Evolutionary conservation across 2,329 filamentous ascomycete species (phyloP).

Genomic region (Fusarium sp.): DNA sequence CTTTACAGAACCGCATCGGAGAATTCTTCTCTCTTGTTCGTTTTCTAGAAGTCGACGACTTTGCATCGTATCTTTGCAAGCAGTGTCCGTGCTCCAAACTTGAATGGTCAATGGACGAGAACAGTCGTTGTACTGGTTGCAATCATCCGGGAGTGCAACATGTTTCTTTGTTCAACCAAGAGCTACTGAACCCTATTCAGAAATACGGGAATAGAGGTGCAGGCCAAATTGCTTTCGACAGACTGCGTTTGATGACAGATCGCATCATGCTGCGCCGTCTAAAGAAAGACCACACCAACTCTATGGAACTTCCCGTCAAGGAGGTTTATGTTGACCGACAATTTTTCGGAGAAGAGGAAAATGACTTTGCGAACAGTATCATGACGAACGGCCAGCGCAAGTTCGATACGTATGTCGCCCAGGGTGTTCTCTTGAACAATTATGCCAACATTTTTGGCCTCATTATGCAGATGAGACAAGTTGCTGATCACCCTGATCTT

Average conservation of each 20-base stretch:
- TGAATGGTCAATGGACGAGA: slow-evolving; percentile 82
- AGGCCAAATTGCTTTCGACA: slow-evolving; percentile 77
- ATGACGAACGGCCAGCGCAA: slow-evolving; percentile 90
- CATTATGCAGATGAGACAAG: slow-evolving; percentile 99
- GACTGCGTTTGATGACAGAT: slow-evolving; percentile 87
- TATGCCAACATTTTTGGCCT: slow-evolving; percentile 99
- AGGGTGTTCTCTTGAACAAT: slow-evolving; percentile 94
- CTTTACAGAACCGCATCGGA: slow-evolving; percentile 95
- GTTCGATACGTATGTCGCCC: slow-evolving; percentile 95
- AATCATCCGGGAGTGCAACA: slow-evolving; percentile 54
- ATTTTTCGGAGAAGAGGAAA: slow-evolving; percentile 96
- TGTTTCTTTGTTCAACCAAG: slow-evolving; percentile 83
- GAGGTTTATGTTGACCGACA: slow-evolving; percentile 91
- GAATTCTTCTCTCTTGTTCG: slow-evolving; percentile 95
- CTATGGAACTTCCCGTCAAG: slow-evolving; percentile 97
- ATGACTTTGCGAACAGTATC: slow-evolving; percentile 93
- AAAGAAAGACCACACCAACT: slow-evolving; percentile 91
- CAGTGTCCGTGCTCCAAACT: slow-evolving; percentile 81
- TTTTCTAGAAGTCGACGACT: slow-evolving; percentile 88
- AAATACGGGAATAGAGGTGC: slow-evolving; percentile 67
- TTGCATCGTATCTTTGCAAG: slow-evolving; percentile 94
- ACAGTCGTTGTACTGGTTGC: slow-evolving; percentile 76
- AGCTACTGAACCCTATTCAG: slow-evolving; percentile 86
- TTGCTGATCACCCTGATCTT: slow-evolving; percentile 94
- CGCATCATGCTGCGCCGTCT: slow-evolving; percentile 95